Evolutionary conservation across 192 early-diverging fungal species (phyloP), one percentile per base, ranked within the genome.

Genomic region (Diversispora epigaea): DNA sequence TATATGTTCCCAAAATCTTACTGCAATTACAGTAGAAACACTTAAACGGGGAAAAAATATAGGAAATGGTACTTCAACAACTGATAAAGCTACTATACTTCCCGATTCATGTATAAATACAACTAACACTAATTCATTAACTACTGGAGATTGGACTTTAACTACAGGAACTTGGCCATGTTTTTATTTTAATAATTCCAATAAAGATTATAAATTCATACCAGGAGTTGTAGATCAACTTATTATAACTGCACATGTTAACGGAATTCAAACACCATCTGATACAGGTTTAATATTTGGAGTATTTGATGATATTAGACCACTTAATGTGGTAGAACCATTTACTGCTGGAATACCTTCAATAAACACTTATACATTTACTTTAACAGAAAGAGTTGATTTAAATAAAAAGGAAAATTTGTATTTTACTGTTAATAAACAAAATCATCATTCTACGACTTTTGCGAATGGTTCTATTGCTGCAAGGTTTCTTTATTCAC

Each of bases 401-500:
- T 19, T 32, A 12, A 25, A 32, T 11, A 60, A 60, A 2, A 32
- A 0, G 0, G 0, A 4, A 32, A 3, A 60, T 60, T 60, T 19
- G 21, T 60, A 60, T 8, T 60, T 60, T 25, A 12, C 14, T 60
- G 57, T 60, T 60, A 60, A 60, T 32, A 60, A 60, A 60, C 57
- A 60, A 60, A 60, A 60, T 60, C 9, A 3, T 22, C 4, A n/a
- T 60, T 0, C 3, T 12, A 0, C 9, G 0, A 6, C 3, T 52
- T 58, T 58, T 10, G n/a, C 0, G 3, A 22, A 22, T 11, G 7
- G 1, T 32, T 4, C 10, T 11, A 2, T 60, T 12, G 57, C 25
- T 32, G 25, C 25, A 32, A 32, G 25, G 2, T 32, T 32, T 32
- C 25, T 32, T 32, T 32, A 32, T 60, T 25, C 57, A 5, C 57